Conservation (phyloP, 176 grass and related monocot genomes). For the Elaeis guineensis region DNA sequence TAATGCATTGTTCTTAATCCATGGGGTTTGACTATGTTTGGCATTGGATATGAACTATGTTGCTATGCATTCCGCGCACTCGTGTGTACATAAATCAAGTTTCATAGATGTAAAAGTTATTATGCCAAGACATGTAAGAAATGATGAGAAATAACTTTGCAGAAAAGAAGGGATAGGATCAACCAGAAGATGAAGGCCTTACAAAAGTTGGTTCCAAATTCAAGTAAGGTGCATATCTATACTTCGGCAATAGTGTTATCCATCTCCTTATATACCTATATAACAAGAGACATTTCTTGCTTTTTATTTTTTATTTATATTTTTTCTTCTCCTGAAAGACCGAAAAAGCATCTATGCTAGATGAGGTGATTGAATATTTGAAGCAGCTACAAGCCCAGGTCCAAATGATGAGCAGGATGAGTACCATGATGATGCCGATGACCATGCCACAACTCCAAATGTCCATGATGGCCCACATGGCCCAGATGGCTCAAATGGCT, state of each 20-base stretch:
- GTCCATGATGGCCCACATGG: slow-evolving; percentile 46
- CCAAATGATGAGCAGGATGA: slow-evolving; percentile 75
- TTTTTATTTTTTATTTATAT: not conserved
- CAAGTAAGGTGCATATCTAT: slow-evolving; percentile 60
- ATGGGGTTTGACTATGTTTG: no score
- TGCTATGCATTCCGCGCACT: no score
- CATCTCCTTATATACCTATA: no score
- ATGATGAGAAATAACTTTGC: slow-evolving; percentile 11
- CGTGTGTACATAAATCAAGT: no score
- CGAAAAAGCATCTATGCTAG: slow-evolving; percentile 97
- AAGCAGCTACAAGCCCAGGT: slow-evolving; percentile 82
- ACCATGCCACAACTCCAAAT: slow-evolving; percentile 62
- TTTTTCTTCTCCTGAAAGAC: slow-evolving; percentile 24
- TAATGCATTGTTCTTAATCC: no score
- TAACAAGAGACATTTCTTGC: no score
- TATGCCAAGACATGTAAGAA: not conserved
- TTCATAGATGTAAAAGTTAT: no score
- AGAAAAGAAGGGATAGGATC: slow-evolving; percentile 96
- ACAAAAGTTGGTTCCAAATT: slow-evolving; percentile 91
- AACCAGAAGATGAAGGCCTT: slow-evolving; percentile 90
- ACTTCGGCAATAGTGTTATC: no score
- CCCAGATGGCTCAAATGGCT: slow-evolving; percentile 46
- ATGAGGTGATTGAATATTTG: slow-evolving; percentile 94
- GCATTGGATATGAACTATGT: no score
- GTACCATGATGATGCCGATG: slow-evolving; percentile 89